A percentile compares a stretch with the other conserved stretches of the same genome.
Evolutionary conservation across 108 stramenopile genomes (phyloP).

Genomic region (Phaeodactylum tricornutum): DNA sequence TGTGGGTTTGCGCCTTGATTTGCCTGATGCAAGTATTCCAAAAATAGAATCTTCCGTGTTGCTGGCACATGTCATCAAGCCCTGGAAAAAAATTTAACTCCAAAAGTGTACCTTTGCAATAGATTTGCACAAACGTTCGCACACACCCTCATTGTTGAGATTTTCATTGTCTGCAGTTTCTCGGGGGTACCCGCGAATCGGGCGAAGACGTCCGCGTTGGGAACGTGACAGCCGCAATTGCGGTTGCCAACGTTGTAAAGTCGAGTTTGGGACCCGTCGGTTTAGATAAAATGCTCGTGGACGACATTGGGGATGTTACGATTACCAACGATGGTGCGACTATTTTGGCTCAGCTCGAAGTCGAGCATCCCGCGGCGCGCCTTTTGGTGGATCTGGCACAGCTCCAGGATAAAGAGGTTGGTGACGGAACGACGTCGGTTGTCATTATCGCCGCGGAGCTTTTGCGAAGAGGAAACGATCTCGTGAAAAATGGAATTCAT

Average conservation of each 20-base stretch:
- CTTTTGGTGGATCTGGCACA: conserved; percentile 97
- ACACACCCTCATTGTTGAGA: too few relatives aligned
- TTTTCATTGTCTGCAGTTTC: conserved; percentile 33
- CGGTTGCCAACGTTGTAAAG: conserved; percentile 99
- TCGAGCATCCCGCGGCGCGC: conserved; percentile 99
- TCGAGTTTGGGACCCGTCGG: conserved; percentile 97
- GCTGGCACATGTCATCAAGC: neutral
- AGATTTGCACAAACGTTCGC: too few relatives aligned
- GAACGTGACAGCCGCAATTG: conserved; percentile 96
- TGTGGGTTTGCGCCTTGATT: too few relatives aligned
- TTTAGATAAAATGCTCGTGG: conserved; percentile 99
- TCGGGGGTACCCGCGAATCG: conserved; percentile 77
- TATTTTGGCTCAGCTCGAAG: conserved; percentile 93
- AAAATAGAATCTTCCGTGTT: neutral
- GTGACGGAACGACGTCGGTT: conserved; percentile 98
- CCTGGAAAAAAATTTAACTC: too few relatives aligned
- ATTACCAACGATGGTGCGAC: conserved; percentile 99
- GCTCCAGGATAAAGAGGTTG: conserved; percentile 98
- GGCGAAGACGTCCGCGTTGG: conserved; percentile 89
- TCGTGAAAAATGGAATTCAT: conserved; percentile 92
- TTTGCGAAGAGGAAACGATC: conserved; percentile 89
- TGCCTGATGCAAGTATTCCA: neutral
- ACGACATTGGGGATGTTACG: conserved; percentile 97
- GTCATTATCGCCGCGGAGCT: conserved; percentile 97
- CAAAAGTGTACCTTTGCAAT: too few relatives aligned